Evolutionary conservation across 2,329 filamentous ascomycete species (phyloP), one percentile per base, ranked within the genome.

Genomic region (Epichloe coenophiala): DNA sequence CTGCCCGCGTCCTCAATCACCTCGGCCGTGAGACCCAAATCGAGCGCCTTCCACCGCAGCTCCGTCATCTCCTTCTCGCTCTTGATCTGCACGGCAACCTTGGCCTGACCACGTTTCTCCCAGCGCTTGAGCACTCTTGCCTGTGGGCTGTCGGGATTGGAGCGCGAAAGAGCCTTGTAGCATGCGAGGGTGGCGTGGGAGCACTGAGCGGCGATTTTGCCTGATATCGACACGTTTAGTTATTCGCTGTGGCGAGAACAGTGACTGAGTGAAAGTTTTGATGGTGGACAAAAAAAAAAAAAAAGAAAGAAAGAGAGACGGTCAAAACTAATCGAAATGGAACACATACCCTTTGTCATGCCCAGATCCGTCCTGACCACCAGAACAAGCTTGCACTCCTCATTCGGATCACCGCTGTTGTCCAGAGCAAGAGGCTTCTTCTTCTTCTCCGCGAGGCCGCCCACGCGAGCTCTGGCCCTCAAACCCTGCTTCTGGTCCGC

Each of bases 201-300:
- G 70, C 86, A 91, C 70, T 97, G 93, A 7, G 93, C 93, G 52
- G 88, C 93, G 61, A 97, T 96, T 76, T 98, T 98, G 61, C 91
- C 91, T 95, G 56, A 44, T 38, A 12, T 19, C 19, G 23, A 4
- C 1, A 7, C 8, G 2, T 6, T 50, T 15, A 39, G 44, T 15
- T n/a, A 19, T 37, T 19, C 23, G 4, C 23, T 15, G 27, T 2
- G 27, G 27, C 27, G 27, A 31, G 9, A 31, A 11, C 17, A 31
- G 9, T 31, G 27, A 31, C 27, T 4, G 27, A 31, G 8, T 31
- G 8, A 31, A 31, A 9, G 8, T 1, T 31, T 31, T 31, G 27
- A 31, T 4, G 27, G 27, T 1, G 12, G 41, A 15, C 13, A 5
- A 23, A 23, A 6, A 15, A n/a, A 5, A 23, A 23, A 6, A 23